phyloP scores from a whole-genome alignment of 2,329 filamentous ascomycete genomes.

The Penicillium digitatum region DNA sequence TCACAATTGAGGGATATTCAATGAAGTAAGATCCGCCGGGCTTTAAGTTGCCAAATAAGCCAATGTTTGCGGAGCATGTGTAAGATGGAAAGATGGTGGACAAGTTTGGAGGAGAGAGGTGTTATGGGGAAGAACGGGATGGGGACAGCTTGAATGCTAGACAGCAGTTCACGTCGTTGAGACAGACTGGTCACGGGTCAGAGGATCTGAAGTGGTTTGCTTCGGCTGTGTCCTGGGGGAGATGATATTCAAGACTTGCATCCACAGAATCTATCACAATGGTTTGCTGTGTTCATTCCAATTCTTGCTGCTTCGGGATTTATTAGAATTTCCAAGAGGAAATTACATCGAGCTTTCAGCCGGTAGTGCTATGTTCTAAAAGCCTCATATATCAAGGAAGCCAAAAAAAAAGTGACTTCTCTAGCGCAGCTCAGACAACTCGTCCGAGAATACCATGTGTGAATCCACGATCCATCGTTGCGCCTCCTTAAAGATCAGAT shows the following conservation, averaged over 20 bases:
- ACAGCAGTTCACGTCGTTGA: background rate
- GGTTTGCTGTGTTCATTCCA: background rate
- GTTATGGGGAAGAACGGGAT: background rate
- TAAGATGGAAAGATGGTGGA: background rate
- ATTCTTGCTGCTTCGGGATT: background rate
- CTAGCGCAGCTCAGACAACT: constrained; percentile 34
- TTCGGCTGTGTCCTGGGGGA: no score
- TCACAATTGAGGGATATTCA: background rate
- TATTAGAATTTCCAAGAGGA: no score
- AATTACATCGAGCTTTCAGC: no score
- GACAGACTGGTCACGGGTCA: background rate
- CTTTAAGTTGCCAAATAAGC: background rate
- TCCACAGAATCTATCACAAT: background rate
- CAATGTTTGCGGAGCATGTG: no score
- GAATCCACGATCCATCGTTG: constrained; percentile 36
- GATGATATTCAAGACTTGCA: background rate
- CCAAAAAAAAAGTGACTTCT: constrained; percentile 6
- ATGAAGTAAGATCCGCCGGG: no score
- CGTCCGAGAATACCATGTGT: constrained; percentile 43
- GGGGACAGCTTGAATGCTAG: background rate
- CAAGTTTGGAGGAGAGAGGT: background rate
- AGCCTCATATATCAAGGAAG: no score
- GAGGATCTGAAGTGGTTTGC: background rate
- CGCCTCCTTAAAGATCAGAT: constrained; percentile 35
- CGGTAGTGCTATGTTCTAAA: background rate